Evolutionary conservation across 192 early-diverging fungal genomes (phyloP).

Genomic region (Lobosporangium transversale): DNA sequence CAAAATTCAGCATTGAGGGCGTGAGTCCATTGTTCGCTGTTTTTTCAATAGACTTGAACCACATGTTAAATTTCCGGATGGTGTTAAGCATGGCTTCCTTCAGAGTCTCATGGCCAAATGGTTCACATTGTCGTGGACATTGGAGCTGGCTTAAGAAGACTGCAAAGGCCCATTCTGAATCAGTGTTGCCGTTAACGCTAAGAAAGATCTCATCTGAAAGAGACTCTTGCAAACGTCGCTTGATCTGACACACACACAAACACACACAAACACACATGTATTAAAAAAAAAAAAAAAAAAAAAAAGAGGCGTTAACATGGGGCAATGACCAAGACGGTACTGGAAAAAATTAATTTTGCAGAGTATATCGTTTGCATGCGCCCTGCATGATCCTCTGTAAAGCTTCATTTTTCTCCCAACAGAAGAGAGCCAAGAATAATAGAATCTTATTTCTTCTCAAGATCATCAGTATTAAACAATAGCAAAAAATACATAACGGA

Average conservation of each 20-base stretch:
- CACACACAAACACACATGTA: background rate
- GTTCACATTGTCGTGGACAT: conserved; percentile 33
- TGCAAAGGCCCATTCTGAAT: conserved; percentile 84
- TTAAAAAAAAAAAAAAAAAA: conserved; percentile 3
- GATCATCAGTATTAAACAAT: no score
- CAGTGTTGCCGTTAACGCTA: conserved; percentile 80
- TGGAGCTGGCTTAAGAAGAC: conserved; percentile 77
- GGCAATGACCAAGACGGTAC: no score
- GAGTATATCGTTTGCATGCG: no score
- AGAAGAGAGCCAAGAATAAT: background rate
- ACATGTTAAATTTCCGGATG: conserved; percentile 74
- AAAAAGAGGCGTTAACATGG: background rate
- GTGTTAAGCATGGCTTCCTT: conserved; percentile 75
- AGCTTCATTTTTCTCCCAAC: no score
- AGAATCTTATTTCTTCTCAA: no score
- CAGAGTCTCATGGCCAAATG: conserved; percentile 67
- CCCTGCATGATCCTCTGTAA: no score
- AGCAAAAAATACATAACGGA: conserved; percentile 1
- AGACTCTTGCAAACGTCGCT: conserved; percentile 68
- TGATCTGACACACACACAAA: conserved; percentile 71
- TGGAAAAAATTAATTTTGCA: no score
- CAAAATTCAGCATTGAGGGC: conserved; percentile 78
- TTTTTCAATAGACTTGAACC: conserved; percentile 73
- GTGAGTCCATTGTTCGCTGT: conserved; percentile 61
- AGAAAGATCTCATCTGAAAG: conserved; percentile 74